Conservation (phyloP, 1,284 basidiomycete species). For the Rhodotorula mucilaginosa region DNA sequence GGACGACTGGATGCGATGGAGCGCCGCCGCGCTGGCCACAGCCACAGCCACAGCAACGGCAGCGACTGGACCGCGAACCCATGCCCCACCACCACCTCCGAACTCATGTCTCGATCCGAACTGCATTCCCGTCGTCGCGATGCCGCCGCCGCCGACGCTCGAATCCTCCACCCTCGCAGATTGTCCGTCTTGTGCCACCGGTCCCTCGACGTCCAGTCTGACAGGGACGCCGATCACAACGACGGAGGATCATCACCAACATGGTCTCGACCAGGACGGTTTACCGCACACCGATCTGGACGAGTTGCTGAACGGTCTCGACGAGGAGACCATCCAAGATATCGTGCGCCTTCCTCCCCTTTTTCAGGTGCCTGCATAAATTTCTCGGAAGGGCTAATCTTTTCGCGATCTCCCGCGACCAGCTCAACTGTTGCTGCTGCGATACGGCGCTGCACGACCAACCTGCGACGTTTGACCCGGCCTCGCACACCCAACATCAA, state of each 20-base stretch:
- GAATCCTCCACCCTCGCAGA: background rate
- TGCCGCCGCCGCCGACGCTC: background rate
- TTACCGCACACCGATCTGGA: slow-evolving; percentile 4
- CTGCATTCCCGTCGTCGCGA: slow-evolving; percentile 7
- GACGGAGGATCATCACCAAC: no score
- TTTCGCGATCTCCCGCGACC: background rate
- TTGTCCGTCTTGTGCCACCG: background rate
- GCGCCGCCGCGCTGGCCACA: background rate
- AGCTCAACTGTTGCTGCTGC: slow-evolving; percentile 39
- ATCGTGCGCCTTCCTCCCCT: slow-evolving; percentile 22
- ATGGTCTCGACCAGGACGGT: background rate
- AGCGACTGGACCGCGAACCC: background rate
- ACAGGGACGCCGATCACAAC: background rate
- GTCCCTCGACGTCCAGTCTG: background rate
- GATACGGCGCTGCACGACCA: slow-evolving; percentile 22
- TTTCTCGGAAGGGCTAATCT: background rate
- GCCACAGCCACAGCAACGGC: background rate
- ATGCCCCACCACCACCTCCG: background rate
- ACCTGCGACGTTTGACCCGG: slow-evolving; percentile 19
- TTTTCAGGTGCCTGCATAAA: no score
- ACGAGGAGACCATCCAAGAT: slow-evolving; percentile 34
- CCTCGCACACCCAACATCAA: slow-evolving; percentile 15
- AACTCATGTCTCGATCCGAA: slow-evolving; percentile 10
- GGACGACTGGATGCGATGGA: slow-evolving; percentile 1
- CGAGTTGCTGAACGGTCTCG: slow-evolving; percentile 25